These are phyloP conservation scores for Myrica gale DNA, from an alignment of 306 rosid species.

Conservation along the genomic window DNA sequence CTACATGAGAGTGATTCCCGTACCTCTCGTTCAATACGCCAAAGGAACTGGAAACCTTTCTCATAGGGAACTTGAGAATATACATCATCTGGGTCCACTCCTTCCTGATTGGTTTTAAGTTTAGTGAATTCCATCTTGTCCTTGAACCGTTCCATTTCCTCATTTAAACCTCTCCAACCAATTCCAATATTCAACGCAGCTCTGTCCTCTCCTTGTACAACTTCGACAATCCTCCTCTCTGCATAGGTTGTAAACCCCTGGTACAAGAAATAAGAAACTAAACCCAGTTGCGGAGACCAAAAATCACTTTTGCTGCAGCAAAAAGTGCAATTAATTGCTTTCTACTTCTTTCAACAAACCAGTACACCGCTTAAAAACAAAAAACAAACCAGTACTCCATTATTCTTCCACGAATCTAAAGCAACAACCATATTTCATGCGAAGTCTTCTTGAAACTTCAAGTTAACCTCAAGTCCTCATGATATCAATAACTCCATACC, in stretches of 20 bases:
- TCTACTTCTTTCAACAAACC: background rate
- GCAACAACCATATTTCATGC: background rate
- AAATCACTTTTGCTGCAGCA: background rate
- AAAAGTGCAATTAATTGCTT: background rate
- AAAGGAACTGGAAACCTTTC: slow-evolving; percentile 92
- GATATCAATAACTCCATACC: background rate
- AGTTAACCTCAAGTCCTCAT: background rate
- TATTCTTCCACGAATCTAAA: background rate
- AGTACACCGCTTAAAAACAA: no score
- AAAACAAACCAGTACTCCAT: background rate
- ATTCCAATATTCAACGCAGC: slow-evolving; percentile 74
- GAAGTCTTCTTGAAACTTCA: background rate
- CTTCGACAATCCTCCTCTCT: slow-evolving; percentile 94
- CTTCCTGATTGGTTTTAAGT: slow-evolving; percentile 81
- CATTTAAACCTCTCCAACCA: slow-evolving; percentile 80
- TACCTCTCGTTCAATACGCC: slow-evolving; percentile 94
- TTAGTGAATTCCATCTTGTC: slow-evolving; percentile 87
- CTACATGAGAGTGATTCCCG: background rate
- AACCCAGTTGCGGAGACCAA: slow-evolving; percentile 10
- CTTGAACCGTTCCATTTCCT: slow-evolving; percentile 79
- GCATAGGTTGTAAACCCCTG: slow-evolving; percentile 94
- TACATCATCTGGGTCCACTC: slow-evolving; percentile 81
- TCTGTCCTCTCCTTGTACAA: slow-evolving; percentile 79
- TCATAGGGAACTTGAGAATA: slow-evolving; percentile 87
- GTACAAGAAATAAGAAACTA: slow-evolving; percentile 20